phyloP scores from a whole-genome alignment of 164 flowering plant genomes.

The Magnolia changhungtana region DNA sequence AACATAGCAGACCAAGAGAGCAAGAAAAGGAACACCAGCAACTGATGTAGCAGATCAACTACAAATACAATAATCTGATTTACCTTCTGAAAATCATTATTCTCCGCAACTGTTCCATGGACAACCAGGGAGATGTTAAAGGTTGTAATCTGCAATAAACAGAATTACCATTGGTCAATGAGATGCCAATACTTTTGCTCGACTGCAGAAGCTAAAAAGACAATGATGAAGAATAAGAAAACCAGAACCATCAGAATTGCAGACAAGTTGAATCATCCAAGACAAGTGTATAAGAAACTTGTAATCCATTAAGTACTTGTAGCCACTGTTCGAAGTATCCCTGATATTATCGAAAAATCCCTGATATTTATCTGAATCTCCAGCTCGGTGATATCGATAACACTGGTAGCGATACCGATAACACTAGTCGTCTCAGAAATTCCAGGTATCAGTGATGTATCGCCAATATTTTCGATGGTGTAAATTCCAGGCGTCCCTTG shows the following conservation, averaged over 20 bases:
- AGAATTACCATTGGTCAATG: background rate
- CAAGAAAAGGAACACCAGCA: too few relatives aligned
- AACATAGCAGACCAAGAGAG: too few relatives aligned
- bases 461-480: too few relatives aligned
- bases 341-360: too few relatives aligned
- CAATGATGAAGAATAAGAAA: background rate
- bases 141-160: constrained; percentile 67
- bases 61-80: background rate
- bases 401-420: too few relatives aligned
- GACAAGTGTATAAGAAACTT: background rate
- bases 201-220: background rate
- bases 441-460: too few relatives aligned
- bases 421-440: too few relatives aligned
- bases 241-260: background rate
- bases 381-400: too few relatives aligned
- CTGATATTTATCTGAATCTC: too few relatives aligned
- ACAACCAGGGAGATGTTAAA: constrained; percentile 92
- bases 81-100: constrained; percentile 65
- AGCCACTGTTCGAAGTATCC: too few relatives aligned
- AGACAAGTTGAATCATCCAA: background rate
- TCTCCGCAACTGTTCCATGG: constrained; percentile 91
- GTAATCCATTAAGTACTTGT: background rate
- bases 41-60: background rate
- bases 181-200: background rate
- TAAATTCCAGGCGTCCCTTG: too few relatives aligned